Base-by-base conservation (phyloP, 345 rosid species). In the Melastoma malabathricum region DNA sequence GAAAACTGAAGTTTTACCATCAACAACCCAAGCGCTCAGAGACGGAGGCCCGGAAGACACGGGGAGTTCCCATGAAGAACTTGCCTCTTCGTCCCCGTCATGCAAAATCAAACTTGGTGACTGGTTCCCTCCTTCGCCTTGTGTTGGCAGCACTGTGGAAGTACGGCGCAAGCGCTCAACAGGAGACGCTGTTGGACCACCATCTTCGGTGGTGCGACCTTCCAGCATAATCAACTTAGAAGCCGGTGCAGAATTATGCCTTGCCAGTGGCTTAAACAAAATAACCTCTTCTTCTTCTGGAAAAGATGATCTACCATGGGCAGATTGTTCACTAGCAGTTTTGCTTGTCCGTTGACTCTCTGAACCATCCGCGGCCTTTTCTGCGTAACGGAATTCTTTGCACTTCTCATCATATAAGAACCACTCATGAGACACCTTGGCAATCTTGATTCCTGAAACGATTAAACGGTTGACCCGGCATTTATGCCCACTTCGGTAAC, bases 271-370 rank as follows among this genome's bases (percentile, higher is more conserved):
- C 77, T 84, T 80, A 73, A 90, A 86, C 54, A 90, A 92, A 69
- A 90, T 90, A 64, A 86, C 89, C 72, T 86, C 96, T 65, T 90
- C 94, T 59, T 90, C 98, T 55, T 90, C 98, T 44, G 55, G n/a
- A 25, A 70, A 65, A 57, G 60, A 59, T 17, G 78, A 67, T 68
- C 67, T 48, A 59, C 51, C 13, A n/a, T 55, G 48, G 57, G 55
- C 15, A 23, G 50, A 43, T 47, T 53, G 66, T 52, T 73, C 52
- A 52, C 27, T 57, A 45, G 67, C 19, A 16, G 46, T 18, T 50
- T 19, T 47, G 22, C 39, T 10, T 39, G 5, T 19, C 45, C 12
- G 12, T 34, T 12, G 10, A 34, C 9, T 34, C 41, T 34, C 41
- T 7, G 41, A 9, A 8, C 41, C 1, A 6, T 34, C 41, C 2